Conservation (phyloP, 2,329 filamentous ascomycete genomes). For the Fusarium pseudonygamai region DNA sequence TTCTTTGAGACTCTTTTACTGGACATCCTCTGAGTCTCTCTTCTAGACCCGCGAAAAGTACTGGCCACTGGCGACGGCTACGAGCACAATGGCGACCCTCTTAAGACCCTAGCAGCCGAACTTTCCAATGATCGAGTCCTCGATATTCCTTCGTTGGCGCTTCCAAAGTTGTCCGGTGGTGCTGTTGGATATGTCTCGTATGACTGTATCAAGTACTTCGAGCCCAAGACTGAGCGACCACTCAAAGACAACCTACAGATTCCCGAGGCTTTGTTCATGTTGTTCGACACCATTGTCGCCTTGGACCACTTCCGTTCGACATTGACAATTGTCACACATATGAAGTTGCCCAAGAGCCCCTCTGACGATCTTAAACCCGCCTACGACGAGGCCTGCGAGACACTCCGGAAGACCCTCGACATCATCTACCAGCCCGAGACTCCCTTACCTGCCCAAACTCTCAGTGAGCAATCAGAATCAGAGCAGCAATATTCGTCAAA, state of each 20-base stretch:
- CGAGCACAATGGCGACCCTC: conserved; percentile 83
- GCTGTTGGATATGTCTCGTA: conserved; percentile 98
- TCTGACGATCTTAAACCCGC: conserved; percentile 58
- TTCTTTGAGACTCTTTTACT: background rate
- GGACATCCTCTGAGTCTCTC: conserved; percentile 14
- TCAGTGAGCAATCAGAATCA: conserved; percentile 64
- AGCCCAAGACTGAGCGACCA: conserved; percentile 91
- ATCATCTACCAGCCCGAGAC: conserved; percentile 79
- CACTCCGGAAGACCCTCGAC: conserved; percentile 68
- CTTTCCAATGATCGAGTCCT: conserved; percentile 82
- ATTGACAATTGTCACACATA: conserved; percentile 92
- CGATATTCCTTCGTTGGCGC: conserved; percentile 79
- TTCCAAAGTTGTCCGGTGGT: conserved; percentile 89
- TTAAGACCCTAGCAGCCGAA: conserved; percentile 84
- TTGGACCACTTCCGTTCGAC: conserved; percentile 95
- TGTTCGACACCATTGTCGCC: conserved; percentile 93
- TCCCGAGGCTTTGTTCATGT: conserved; percentile 95
- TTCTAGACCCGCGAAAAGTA: conserved; percentile 73
- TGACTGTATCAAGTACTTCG: conserved; percentile 97
- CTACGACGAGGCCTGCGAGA: conserved; percentile 68
- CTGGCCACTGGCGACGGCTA: conserved; percentile 89
- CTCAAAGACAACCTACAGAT: conserved; percentile 89
- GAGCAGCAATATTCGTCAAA: conserved; percentile 89
- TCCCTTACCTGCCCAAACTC: conserved; percentile 78
- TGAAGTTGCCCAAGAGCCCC: conserved; percentile 70